A percentile compares a stretch with the other conserved stretches of the same genome.
phyloP scores from a whole-genome alignment of 139 green algal genomes.

The Prasinococcaceae sp. region DNA sequence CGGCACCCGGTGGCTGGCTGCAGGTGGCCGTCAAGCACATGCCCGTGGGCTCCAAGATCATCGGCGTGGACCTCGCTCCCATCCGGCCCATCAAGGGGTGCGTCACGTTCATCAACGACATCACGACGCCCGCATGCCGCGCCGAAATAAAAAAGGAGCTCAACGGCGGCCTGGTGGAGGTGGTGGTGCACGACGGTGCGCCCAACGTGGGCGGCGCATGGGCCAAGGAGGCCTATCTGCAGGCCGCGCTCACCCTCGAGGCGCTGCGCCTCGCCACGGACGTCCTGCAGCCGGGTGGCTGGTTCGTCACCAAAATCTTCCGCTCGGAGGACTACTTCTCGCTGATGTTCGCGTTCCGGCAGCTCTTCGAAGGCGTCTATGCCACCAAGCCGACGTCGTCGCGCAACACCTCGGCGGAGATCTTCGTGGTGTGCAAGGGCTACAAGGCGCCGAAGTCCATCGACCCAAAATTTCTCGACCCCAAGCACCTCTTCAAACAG shows the following conservation, averaged over 20 bases:
- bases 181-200: constrained; percentile 92
- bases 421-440: constrained; percentile 66
- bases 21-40: constrained; percentile 83
- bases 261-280: constrained; percentile 78
- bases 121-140: constrained; percentile 69
- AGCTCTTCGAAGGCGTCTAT: constrained; percentile 93
- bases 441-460: constrained; percentile 96
- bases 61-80: constrained; percentile 87
- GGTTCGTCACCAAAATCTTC: constrained; percentile 87
- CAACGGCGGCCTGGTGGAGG: constrained; percentile 56
- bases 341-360: constrained; percentile 86
- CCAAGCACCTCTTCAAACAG: constrained; percentile 47
- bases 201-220: constrained; percentile 94
- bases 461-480: constrained; percentile 88
- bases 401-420: constrained; percentile 70
- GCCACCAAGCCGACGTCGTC: constrained; percentile 84
- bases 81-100: constrained; percentile 80
- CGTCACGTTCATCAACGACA: constrained; percentile 77
- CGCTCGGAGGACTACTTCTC: constrained; percentile 88
- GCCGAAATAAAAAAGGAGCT: constrained; percentile 60
- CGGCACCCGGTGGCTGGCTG: constrained; percentile 70
- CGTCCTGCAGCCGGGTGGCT: constrained; percentile 69
- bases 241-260: constrained; percentile 78
- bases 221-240: constrained; percentile 53
- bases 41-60: constrained; percentile 70